Evolutionary conservation across 2,329 filamentous ascomycete genomes (phyloP).

Genomic region (Hymenoscyphus fructigenus): DNA sequence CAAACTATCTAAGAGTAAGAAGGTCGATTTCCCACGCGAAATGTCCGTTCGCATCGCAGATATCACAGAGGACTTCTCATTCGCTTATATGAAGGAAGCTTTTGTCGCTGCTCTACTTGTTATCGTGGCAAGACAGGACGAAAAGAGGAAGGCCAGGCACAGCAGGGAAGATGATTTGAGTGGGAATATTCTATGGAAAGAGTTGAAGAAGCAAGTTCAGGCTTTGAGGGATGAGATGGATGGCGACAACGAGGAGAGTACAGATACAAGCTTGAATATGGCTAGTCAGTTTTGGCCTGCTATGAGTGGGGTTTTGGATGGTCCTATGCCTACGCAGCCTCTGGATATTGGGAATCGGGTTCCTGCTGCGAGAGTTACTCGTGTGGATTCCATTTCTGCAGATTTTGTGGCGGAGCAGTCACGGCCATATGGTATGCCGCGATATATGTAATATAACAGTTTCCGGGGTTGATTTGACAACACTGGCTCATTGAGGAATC

Average conservation of each 20-base stretch:
- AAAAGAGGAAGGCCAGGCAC: conserved; percentile 17
- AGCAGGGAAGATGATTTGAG: conserved; percentile 44
- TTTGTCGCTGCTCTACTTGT: conserved; percentile 63
- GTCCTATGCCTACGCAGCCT: conserved; percentile 3
- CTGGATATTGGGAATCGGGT: conserved; percentile 10
- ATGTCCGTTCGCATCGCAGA: conserved; percentile 58
- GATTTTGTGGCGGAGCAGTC: not conserved
- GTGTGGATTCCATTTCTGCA: not conserved
- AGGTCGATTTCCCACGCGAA: conserved; percentile 59
- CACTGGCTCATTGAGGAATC: too few relatives aligned
- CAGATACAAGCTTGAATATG: conserved; percentile 6
- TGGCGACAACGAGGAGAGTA: conserved; percentile 30
- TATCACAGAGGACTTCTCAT: conserved; percentile 65
- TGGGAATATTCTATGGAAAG: conserved; percentile 55
- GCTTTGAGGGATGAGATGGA: conserved; percentile 61
- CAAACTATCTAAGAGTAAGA: conserved; percentile 55
- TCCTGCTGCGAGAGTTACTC: not conserved
- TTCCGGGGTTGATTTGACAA: not conserved
- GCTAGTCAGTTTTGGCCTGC: conserved; percentile 20
- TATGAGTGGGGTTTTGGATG: conserved; percentile 22
- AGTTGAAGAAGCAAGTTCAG: conserved; percentile 63
- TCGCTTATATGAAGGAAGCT: conserved; percentile 69
- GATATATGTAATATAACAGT: conserved; percentile 3
- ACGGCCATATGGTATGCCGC: conserved; percentile 1
- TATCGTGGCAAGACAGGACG: conserved; percentile 45